Percentiles rank a stretch among this genome's conserved stretches.
phyloP scores from a whole-genome alignment of 1,284 basidiomycete species.

The Cryptococcus sp. region DNA sequence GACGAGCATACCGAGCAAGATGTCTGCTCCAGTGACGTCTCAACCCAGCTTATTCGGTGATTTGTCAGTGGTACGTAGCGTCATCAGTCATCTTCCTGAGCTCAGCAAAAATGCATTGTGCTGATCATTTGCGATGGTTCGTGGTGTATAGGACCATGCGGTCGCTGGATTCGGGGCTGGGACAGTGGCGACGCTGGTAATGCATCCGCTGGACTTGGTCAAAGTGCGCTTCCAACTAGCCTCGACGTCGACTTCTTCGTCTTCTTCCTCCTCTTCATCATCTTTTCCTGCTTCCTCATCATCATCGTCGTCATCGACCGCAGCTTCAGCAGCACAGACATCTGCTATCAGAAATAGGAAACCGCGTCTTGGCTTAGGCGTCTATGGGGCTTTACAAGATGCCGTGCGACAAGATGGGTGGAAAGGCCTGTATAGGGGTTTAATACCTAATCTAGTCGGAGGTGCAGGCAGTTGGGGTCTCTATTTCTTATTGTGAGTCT shows the following conservation, averaged over 20 bases:
- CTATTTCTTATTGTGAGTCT: slow-evolving; percentile 92
- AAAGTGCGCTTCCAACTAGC: slow-evolving; percentile 96
- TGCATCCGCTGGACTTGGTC: slow-evolving; percentile 96
- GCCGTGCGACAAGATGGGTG: slow-evolving; percentile 77
- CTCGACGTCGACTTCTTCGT: slow-evolving; percentile 51
- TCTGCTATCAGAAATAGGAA: slow-evolving; percentile 26
- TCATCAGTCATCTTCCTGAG: no score
- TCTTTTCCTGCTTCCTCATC: slow-evolving; percentile 1
- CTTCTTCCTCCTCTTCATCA: slow-evolving; percentile 10
- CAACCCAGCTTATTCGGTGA: slow-evolving; percentile 43
- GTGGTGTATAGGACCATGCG: slow-evolving; percentile 70
- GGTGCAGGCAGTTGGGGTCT: slow-evolving; percentile 98
- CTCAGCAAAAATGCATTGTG: no score
- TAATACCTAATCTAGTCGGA: slow-evolving; percentile 88
- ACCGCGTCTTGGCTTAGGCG: slow-evolving; percentile 70
- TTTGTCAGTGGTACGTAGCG: slow-evolving; percentile 41
- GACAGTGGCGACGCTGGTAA: slow-evolving; percentile 86
- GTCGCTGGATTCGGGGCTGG: slow-evolving; percentile 91
- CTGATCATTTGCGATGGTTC: no score
- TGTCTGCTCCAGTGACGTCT: slow-evolving; percentile 8
- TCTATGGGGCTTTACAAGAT: slow-evolving; percentile 71
- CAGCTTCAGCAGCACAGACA: slow-evolving; percentile 4
- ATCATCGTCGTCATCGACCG: slow-evolving; percentile 11
- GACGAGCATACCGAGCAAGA: not conserved
- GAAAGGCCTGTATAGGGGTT: slow-evolving; percentile 85